Conservation (phyloP, 129 eudicot genomes). For the Tagetes erecta region DNA sequence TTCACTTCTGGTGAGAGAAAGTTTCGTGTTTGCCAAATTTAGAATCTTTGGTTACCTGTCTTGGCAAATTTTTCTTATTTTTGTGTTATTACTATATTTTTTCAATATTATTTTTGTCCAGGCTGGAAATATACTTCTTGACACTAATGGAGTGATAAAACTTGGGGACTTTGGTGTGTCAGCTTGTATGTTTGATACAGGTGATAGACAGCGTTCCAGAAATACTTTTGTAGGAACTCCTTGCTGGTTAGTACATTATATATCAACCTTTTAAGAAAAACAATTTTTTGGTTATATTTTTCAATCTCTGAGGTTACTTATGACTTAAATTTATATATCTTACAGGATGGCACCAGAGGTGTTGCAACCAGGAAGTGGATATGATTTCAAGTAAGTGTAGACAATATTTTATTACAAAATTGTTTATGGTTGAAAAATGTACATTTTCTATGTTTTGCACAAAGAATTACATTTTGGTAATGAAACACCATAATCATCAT, state of each 20-base stretch:
- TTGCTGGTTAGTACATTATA: slow-evolving; percentile 65
- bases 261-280: neutral
- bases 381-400: slow-evolving; percentile 88
- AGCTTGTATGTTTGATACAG: slow-evolving; percentile 96
- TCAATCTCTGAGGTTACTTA: slow-evolving; percentile 9
- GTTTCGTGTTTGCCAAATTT: neutral
- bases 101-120: slow-evolving; percentile 34
- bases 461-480: slow-evolving; percentile 19
- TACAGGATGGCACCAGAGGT: slow-evolving; percentile 99
- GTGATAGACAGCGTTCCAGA: slow-evolving; percentile 96
- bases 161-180: slow-evolving; percentile 99
- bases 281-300: neutral
- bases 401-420: neutral
- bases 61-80: neutral
- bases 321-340: slow-evolving; percentile 6
- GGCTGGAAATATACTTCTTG: slow-evolving; percentile 98
- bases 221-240: slow-evolving; percentile 99
- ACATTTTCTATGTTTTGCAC: slow-evolving; percentile 15
- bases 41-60: neutral
- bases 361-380: slow-evolving; percentile 94
- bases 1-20: neutral
- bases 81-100: neutral
- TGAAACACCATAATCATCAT: slow-evolving; percentile 7
- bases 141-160: slow-evolving; percentile 84
- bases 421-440: slow-evolving; percentile 47